phyloP scores from a whole-genome alignment of 192 early-diverging fungal genomes.

The Podochytrium sp. region DNA sequence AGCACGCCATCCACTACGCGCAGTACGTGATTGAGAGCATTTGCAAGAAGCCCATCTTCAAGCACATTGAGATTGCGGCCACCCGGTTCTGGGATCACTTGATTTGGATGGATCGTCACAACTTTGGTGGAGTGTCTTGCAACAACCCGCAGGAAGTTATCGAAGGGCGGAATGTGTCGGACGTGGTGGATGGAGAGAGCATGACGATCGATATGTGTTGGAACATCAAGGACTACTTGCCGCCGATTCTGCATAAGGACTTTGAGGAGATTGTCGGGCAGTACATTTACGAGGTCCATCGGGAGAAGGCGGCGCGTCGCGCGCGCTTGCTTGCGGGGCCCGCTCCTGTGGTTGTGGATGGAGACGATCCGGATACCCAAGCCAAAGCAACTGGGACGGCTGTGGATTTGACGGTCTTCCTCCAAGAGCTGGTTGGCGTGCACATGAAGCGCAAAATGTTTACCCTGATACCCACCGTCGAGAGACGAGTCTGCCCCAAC shows the following conservation, averaged over 20 bases:
- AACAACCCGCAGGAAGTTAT: constrained; percentile 26
- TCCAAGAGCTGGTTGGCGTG: constrained; percentile 36
- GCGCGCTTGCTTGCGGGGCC: not conserved
- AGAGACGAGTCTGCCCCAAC: constrained; percentile 25
- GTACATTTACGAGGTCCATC: constrained; percentile 61
- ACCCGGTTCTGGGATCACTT: constrained; percentile 78
- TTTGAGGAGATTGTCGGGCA: constrained; percentile 69
- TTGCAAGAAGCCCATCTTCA: constrained; percentile 73
- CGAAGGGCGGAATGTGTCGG: constrained; percentile 10
- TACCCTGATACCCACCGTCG: constrained; percentile 62
- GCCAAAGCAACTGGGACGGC: not conserved
- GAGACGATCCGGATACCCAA: not conserved
- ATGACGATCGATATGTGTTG: constrained; percentile 71
- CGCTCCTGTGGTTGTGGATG: too few relatives aligned
- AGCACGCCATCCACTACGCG: constrained; percentile 73
- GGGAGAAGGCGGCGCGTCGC: constrained; percentile 20
- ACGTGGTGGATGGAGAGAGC: constrained; percentile 20
- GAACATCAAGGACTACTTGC: constrained; percentile 90
- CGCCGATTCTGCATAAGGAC: constrained; percentile 67
- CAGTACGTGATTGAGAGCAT: constrained; percentile 75
- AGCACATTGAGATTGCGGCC: constrained; percentile 70
- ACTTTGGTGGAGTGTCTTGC: constrained; percentile 73
- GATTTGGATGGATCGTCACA: constrained; percentile 91
- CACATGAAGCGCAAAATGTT: constrained; percentile 66
- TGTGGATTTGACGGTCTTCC: constrained; percentile 25